Evolutionary conservation across 371 early-diverging fungal species (phyloP).

Genomic region (Cokeromyces recurvatus): DNA sequence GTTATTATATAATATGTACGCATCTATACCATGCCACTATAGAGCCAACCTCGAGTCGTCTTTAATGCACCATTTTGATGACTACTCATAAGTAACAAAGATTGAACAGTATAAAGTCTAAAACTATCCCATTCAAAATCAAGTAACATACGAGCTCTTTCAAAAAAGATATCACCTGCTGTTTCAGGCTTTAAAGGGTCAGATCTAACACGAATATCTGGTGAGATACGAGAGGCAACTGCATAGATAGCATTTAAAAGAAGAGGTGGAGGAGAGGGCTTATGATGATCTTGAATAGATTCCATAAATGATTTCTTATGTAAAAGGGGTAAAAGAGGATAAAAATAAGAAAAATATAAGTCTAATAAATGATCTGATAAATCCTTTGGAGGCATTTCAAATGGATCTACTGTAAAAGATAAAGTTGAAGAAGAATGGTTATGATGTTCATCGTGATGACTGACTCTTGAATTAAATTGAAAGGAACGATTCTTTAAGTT

Average conservation of each 20-base stretch:
- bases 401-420: conserved; percentile 24
- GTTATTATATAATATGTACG: not conserved
- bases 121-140: conserved; percentile 42
- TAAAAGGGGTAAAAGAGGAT: conserved; percentile 63
- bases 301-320: conserved; percentile 64
- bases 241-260: conserved; percentile 49
- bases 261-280: conserved; percentile 41
- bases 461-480: conserved; percentile 31
- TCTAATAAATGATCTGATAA: conserved; percentile 60
- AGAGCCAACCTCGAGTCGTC: conserved; percentile 42
- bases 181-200: conserved; percentile 32
- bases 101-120: conserved; percentile 36
- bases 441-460: conserved; percentile 9
- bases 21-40: conserved; percentile 41
- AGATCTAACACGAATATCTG: conserved; percentile 34
- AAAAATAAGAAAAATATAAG: conserved; percentile 61
- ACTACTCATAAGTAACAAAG: conserved; percentile 39
- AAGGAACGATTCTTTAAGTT: conserved; percentile 31
- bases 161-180: conserved; percentile 44
- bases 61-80: conserved; percentile 47
- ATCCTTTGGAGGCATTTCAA: conserved; percentile 57
- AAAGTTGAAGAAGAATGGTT: not conserved
- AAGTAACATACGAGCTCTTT: conserved; percentile 36
- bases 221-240: conserved; percentile 38
- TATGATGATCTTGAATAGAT: conserved; percentile 17